Evolutionary conservation across 2,329 filamentous ascomycete genomes (phyloP), one percentile per base, ranked within the genome.

Genomic region (Cladophialophora bantiana): DNA sequence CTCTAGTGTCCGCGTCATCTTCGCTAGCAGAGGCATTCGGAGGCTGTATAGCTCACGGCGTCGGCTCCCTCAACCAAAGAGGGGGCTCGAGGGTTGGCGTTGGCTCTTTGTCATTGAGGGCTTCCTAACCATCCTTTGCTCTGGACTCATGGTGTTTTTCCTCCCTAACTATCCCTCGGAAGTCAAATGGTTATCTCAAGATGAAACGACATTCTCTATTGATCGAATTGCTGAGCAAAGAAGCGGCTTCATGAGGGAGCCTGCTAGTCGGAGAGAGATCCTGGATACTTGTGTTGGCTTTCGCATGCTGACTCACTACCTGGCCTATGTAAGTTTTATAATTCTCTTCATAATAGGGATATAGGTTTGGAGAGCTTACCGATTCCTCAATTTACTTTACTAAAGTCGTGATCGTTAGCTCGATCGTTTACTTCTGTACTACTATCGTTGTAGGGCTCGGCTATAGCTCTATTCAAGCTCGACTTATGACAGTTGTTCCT

Each of bases 401-500:
- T n/a, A n/a, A n/a, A n/a, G n/a, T n/a, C n/a, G n/a, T n/a, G n/a
- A n/a, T n/a, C n/a, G n/a, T n/a, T n/a, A n/a, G n/a, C n/a, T n/a
- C n/a, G n/a, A n/a, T n/a, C n/a, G n/a, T n/a, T n/a, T n/a, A n/a
- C n/a, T 83, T 89, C 0, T 89, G 89, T 0, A 88, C 85, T 2
- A 26, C 48, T 3, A 90, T 91, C 62, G 86, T 89, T 62, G 82
- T 82, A 4, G 86, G 87, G 0, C 73, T 85, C 0, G 83, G 83
- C 2, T 85, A 82, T 70, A 75, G 84, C 18, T 82, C 85, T 62
- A 77, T 88, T 20, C 75, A 80, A 56, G 87, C 87, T 6, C 88
- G 90, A 75, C 75, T 90, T 20, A 88, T 90, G 83, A 89, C 87
- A 1, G 86, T 90, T 0, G 87, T 88, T 1, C 87, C 88, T 0